Evolutionary conservation across 306 rosid genomes (phyloP), one percentile per base, ranked within the genome.

Genomic region (Malus sylvestris): DNA sequence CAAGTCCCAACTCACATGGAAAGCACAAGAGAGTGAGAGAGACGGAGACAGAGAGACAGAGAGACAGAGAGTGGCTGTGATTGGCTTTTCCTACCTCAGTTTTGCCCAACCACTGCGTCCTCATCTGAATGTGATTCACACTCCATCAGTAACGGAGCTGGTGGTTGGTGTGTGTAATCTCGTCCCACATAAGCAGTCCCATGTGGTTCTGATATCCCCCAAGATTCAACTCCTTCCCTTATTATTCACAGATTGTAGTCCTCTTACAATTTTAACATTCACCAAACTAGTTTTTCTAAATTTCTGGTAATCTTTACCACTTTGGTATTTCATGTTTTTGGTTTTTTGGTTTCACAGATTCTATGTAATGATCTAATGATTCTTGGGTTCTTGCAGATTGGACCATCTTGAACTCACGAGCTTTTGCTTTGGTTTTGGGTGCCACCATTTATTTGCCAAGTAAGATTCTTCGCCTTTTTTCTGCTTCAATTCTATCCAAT

Each of bases 161-260:
- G 64, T 77, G 78, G 32, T 62, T 71, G 81, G 42, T 71, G 57
- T 71, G 74, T 65, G 68, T 61, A 25, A 23, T 65, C 67, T 49
- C 57, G 55, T 81, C 84, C 63, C 58, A 62, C 65, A 78, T 77
- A 81, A 72, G 45, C 71, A 14, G 72, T 72, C 33, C 74, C 76
- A 19, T 80, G 84, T 80, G 85, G 80, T 40, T 85, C 84, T 81
- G 66, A 76, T 49, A 67, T 58, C 72, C 59, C 75, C 30, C 13
- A 53, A 55, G 64, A 60, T 86, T 83, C 86, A 46, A 20, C 71
- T 60, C 40, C 38, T 61, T 80, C 46, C 61, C 13, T 65, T 68
- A 16, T 60, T 68, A 11, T 19, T 30, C 74, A 15, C n/a, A 62
- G 68, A 67, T 83, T 81, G 75, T 74, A n/a, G 79, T 66, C 60